Evolutionary conservation across 768 basidiomycete genomes (phyloP), one percentile per base, ranked within the genome.

Genomic region (Panellus pusillus): DNA sequence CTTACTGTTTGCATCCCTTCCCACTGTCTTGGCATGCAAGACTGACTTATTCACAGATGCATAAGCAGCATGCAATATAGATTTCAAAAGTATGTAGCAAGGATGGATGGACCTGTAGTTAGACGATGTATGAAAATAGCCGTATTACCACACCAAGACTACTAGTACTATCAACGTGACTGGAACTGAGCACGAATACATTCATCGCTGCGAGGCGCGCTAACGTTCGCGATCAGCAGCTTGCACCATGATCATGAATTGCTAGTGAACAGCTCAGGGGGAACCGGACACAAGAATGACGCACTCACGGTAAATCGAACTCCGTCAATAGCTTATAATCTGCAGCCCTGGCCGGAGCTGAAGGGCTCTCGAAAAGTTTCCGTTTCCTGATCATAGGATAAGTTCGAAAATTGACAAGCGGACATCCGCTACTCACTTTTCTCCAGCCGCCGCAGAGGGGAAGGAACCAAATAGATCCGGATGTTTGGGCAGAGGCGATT

Each of bases 391-490:
- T 24, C 24, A 24, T 6, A 2, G n/a, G 39, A 60, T 45, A 6
- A 24, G 19, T 2, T 19, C 29, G 20, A 35, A 19, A 47, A 35
- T 14, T 5, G 28, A 43, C 31, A 32, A 20, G 44, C 27, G 58
- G 36, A 37, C n/a, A 28, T 36, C 27, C 24, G 24, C 24, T 24
- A 75, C 84, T 49, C 62, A 93, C 92, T 87, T 93, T 75, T 99
- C 97, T 35, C 97, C 97, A 15, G 95, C 96, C 19, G 97, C 97
- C 20, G 89, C 84, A 35, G 92, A 95, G 28, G 97, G 97, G 70
- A 98, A 99, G 2, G 93, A 95, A 1, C 90, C 83, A 72, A 99
- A 98, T 54, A 98, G 74, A 65, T 96, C 93, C 14, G 93, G 91
- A 68, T 98, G 95, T 66, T 99, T 98, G 0, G 97, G 97, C 35